phyloP scores from a whole-genome alignment of 768 basidiomycete species.

The Suillus bovinus region DNA sequence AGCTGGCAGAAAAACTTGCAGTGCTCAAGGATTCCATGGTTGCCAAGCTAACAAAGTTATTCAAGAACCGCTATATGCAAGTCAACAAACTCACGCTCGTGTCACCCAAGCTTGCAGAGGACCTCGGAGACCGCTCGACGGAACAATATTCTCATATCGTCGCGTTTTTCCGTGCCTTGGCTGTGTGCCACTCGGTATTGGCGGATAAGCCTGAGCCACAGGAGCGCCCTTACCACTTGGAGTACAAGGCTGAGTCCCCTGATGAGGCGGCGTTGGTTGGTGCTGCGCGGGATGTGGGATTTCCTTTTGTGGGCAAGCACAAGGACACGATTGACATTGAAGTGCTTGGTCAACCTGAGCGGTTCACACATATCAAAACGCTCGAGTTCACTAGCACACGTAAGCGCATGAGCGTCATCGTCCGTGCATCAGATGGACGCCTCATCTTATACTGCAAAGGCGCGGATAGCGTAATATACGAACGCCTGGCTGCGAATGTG shows the following conservation, averaged over 20 bases:
- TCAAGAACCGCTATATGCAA: slow-evolving; percentile 88
- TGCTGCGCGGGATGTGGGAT: slow-evolving; percentile 90
- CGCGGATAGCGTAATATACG: slow-evolving; percentile 95
- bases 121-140: slow-evolving; percentile 61
- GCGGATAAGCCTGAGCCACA: slow-evolving; percentile 71
- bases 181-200: slow-evolving; percentile 90
- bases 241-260: slow-evolving; percentile 96
- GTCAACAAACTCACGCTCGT: slow-evolving; percentile 83
- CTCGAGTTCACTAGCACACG: slow-evolving; percentile 94
- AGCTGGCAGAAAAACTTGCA: slow-evolving; percentile 66
- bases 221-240: slow-evolving; percentile 59
- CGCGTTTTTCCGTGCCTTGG: slow-evolving; percentile 93
- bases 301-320: slow-evolving; percentile 79
- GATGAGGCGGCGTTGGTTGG: slow-evolving; percentile 94
- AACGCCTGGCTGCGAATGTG: slow-evolving; percentile 75
- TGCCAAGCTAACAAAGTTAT: slow-evolving; percentile 65
- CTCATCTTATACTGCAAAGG: slow-evolving; percentile 92
- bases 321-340: slow-evolving; percentile 84
- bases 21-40: slow-evolving; percentile 78
- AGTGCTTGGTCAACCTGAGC: slow-evolving; percentile 86
- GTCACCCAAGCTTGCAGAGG: slow-evolving; percentile 80
- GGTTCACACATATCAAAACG: slow-evolving; percentile 74
- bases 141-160: slow-evolving; percentile 67
- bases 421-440: slow-evolving; percentile 80
- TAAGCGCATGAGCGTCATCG: slow-evolving; percentile 94